These are phyloP conservation scores for Lasiodiplodia theobromae DNA, from an alignment of 2,329 filamentous ascomycete genomes.

Conservation along the genomic window DNA sequence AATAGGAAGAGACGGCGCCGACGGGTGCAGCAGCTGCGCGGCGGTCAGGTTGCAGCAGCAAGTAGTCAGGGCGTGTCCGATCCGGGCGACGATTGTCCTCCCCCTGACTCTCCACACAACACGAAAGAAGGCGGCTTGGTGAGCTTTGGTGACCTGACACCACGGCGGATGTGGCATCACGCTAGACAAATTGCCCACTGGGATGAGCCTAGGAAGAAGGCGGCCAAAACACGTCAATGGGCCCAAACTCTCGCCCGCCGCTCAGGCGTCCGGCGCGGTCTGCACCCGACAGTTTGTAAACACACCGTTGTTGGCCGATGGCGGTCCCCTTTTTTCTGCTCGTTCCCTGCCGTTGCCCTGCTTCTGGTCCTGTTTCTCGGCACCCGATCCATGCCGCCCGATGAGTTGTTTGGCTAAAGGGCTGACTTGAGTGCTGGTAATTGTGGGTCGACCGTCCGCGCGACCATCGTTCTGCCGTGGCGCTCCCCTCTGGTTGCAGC, in stretches of 20 bases:
- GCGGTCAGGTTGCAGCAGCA: background rate
- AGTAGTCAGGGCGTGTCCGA: conserved; percentile 1
- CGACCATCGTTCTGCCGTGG: conserved; percentile 20
- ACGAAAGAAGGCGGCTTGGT: background rate
- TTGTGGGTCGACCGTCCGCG: conserved; percentile 16
- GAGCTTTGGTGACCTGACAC: conserved; percentile 27
- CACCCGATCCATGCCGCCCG: conserved; percentile 4
- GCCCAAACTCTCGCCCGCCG: conserved; percentile 1
- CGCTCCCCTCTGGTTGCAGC: conserved; percentile 1
- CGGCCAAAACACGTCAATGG: conserved; percentile 20
- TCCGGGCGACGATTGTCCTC: conserved; percentile 15
- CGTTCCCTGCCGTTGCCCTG: conserved; percentile 6
- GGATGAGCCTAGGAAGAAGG: conserved; percentile 10
- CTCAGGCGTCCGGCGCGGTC: conserved; percentile 21
- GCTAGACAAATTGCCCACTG: conserved; percentile 26
- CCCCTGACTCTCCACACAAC: conserved; percentile 22
- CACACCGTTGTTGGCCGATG: conserved; percentile 16
- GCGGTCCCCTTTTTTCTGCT: conserved; percentile 11
- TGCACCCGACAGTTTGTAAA: conserved; percentile 19
- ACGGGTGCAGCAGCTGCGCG: background rate
- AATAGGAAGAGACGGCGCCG: background rate
- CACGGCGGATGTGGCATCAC: conserved; percentile 23
- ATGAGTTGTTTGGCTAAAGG: conserved; percentile 21
- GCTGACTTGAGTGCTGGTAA: conserved; percentile 13
- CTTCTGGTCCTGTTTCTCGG: background rate